phyloP scores from a whole-genome alignment of 2,329 filamentous ascomycete genomes.

The Huntiella abstrusa region DNA sequence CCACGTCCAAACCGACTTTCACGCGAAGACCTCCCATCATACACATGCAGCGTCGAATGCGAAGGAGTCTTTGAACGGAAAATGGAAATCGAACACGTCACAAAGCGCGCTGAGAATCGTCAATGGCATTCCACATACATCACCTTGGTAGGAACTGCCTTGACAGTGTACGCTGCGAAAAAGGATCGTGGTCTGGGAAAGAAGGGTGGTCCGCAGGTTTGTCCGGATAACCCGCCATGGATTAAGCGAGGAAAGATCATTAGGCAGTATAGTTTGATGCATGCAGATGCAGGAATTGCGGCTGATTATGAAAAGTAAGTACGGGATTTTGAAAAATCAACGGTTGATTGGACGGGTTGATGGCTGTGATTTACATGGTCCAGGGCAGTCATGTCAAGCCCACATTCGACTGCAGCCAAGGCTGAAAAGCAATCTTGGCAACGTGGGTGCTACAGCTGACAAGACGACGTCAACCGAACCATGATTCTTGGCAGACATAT shows the following conservation, averaged over 20 bases:
- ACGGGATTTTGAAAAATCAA: neutral
- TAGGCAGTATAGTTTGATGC: constrained; percentile 51
- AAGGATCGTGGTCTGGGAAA: constrained; percentile 33
- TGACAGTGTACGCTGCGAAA: constrained; percentile 47
- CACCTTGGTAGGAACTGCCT: constrained; percentile 46
- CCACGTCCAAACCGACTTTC: constrained; percentile 15
- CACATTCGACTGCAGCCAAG: no score
- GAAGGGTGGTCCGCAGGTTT: constrained; percentile 29
- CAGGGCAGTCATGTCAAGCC: neutral
- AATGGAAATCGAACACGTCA: constrained; percentile 47
- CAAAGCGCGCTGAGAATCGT: constrained; percentile 40
- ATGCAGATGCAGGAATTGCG: constrained; percentile 58
- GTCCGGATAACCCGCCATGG: constrained; percentile 31
- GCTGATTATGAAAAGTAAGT: constrained; percentile 51
- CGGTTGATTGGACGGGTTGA: neutral
- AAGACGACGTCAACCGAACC: neutral
- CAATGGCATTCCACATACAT: constrained; percentile 47
- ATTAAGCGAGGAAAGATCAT: constrained; percentile 36
- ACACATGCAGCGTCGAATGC: constrained; percentile 35
- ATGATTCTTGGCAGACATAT: neutral
- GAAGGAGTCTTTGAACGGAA: constrained; percentile 42
- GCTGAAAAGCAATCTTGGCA: no score
- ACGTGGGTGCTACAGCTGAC: neutral
- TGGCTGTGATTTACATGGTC: neutral
- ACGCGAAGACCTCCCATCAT: constrained; percentile 32